A percentile compares a stretch with the other conserved stretches of the same genome.
phyloP scores from a whole-genome alignment of 2,329 filamentous ascomycete species.

The Lasiodiplodia theobromae region DNA sequence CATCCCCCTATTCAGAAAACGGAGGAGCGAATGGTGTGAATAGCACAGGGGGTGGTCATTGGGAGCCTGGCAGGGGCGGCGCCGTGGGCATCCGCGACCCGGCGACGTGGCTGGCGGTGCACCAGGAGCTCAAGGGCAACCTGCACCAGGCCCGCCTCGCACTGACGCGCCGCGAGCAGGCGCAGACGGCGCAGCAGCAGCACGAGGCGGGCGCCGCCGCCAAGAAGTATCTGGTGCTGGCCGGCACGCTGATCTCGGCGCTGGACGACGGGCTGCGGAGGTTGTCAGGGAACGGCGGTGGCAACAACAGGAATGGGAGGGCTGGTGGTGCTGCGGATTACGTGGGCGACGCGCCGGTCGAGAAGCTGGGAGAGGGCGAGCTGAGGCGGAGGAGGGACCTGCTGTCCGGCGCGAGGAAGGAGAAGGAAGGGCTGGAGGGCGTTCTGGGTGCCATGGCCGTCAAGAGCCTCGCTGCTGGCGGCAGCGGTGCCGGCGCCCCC shows the following conservation, averaged over 20 bases:
- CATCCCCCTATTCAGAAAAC: neutral
- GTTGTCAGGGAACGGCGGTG: conserved; percentile 38
- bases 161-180: conserved; percentile 72
- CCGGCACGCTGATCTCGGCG: conserved; percentile 67
- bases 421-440: conserved; percentile 78
- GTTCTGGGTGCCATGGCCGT: conserved; percentile 70
- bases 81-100: conserved; percentile 24
- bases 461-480: conserved; percentile 43
- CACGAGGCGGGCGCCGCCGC: conserved; percentile 76
- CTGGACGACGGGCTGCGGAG: conserved; percentile 69
- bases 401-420: conserved; percentile 72
- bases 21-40: neutral
- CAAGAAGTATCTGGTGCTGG: conserved; percentile 75
- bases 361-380: conserved; percentile 74
- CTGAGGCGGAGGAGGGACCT: conserved; percentile 74
- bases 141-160: conserved; percentile 72
- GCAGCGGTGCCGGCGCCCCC: conserved; percentile 44
- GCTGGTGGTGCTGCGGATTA: neutral
- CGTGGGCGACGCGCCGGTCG: conserved; percentile 47
- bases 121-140: conserved; percentile 74
- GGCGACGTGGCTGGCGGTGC: conserved; percentile 73
- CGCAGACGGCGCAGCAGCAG: conserved; percentile 64
- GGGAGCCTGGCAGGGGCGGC: conserved; percentile 9
- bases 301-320: neutral
- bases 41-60: neutral